Evolutionary conservation across 2,329 filamentous ascomycete genomes (phyloP), one percentile per base, ranked within the genome.

Genomic region (Stagonosporopsis chrysanthemi): DNA sequence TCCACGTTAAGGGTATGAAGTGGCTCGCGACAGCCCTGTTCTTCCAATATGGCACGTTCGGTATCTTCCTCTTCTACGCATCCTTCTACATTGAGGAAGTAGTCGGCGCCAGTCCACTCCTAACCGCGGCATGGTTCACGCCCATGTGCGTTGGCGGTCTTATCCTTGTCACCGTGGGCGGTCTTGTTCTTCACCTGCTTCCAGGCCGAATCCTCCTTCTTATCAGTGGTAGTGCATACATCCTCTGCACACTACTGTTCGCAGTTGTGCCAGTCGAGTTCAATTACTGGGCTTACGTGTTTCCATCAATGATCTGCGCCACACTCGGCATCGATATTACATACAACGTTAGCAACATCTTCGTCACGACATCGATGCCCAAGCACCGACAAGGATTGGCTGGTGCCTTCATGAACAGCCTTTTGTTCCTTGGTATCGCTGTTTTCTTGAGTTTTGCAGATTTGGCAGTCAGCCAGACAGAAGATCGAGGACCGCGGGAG

Each of bases 1-100:
- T 95, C 76, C 77, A 79, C 19, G 84, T 89, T 4, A 88, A 86
- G 58, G 87, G 87, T 50, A 90, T 94, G 85, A 74, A 71, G 41
- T 65, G 74, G 6, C 63, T 76, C 8, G 63, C 69, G 0, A n/a
- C 68, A 2, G 74, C 74, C 0, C 59, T 75, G 1, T 75, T 76
- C 45, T 86, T 90, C 65, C 67, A 74, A n/a, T 77, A 75, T 51
- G 74, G 74, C 6, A 68, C 64, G 11, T 77, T 75, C 29, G 75
- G 75, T 19, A 71, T 77, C 23, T 77, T 69, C 50, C 61, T 77
- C 23, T 75, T 77, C 64, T 78, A 78, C 46, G 70, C 72, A 8
- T 76, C 70, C 36, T 76, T 77, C 52, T 77, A 77, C 36, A 72
- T 75, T 15, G 68, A 73, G 44, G 46, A 70, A 52, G 67, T 76